phyloP scores from a whole-genome alignment of 2,329 filamentous ascomycete genomes.

The Venturia carpophila region DNA sequence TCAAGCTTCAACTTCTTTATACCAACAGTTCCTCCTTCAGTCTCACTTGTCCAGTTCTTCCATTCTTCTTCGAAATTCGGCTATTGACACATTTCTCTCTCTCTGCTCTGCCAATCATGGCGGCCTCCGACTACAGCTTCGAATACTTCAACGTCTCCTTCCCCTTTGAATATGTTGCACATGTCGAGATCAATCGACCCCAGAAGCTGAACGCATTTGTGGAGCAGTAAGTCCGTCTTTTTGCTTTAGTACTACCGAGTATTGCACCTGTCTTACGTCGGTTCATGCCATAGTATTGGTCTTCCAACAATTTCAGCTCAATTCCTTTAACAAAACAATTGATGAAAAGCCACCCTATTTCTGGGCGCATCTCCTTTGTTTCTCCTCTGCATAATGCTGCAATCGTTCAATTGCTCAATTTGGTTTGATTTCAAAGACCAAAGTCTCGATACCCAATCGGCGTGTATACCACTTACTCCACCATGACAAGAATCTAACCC shows the following conservation, averaged over 20 bases:
- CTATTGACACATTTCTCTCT: background rate
- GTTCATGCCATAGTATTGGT: background rate
- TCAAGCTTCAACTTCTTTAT: background rate
- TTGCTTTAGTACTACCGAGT: background rate
- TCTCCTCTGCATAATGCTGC: too few relatives aligned
- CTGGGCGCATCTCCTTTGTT: too few relatives aligned
- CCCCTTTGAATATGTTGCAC: conserved; percentile 66
- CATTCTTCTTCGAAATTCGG: background rate
- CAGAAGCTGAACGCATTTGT: conserved; percentile 83
- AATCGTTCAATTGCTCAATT: background rate
- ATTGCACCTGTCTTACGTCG: background rate
- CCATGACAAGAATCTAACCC: background rate
- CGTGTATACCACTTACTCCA: background rate
- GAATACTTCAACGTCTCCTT: conserved; percentile 66
- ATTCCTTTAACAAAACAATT: too few relatives aligned
- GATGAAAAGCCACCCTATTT: too few relatives aligned
- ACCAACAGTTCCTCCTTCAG: background rate
- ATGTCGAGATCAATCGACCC: conserved; percentile 85
- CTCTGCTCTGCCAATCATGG: background rate
- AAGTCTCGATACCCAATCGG: background rate
- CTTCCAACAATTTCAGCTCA: background rate
- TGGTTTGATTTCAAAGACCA: background rate
- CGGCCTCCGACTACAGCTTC: conserved; percentile 13
- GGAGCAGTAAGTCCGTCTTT: conserved; percentile 44
- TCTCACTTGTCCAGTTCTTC: background rate